Percentiles rank a stretch among this genome's conserved stretches.
Evolutionary conservation across 352 stramenopile genomes (phyloP).

Genomic region (Pseudoperonospora humuli): DNA sequence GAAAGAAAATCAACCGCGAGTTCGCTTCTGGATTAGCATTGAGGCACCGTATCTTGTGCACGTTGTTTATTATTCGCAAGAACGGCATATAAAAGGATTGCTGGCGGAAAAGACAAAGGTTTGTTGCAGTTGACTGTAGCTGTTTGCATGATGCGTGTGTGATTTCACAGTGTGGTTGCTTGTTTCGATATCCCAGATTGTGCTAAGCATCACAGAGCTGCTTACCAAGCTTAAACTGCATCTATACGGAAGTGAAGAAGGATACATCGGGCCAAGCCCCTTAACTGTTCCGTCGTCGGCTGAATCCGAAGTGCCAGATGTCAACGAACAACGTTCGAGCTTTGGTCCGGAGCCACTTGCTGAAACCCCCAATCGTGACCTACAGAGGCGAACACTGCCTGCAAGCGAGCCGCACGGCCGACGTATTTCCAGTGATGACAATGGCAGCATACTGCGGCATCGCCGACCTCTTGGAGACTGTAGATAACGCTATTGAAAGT

Average conservation of each 20-base stretch:
- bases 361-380: constrained; percentile 4
- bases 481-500: too few relatives aligned
- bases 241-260: constrained; percentile 23
- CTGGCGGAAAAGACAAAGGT: constrained; percentile 72
- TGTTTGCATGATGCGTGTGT: neutral
- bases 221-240: constrained; percentile 31
- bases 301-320: constrained; percentile 1
- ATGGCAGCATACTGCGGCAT: constrained; percentile 19
- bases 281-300: constrained; percentile 2
- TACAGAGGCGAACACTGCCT: constrained; percentile 14
- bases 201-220: constrained; percentile 53
- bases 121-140: neutral
- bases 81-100: constrained; percentile 51
- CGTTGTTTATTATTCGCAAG: constrained; percentile 67
- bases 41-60: constrained; percentile 59
- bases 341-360: constrained; percentile 8
- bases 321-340: constrained; percentile 11
- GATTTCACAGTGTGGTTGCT: constrained; percentile 3
- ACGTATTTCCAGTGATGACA: constrained; percentile 16
- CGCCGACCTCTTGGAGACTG: constrained; percentile 13
- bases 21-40: constrained; percentile 68
- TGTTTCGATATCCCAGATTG: constrained; percentile 23
- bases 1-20: constrained; percentile 21
- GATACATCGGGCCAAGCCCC: neutral
- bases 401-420: constrained; percentile 22